Percentiles rank a stretch among this genome's conserved stretches.
Evolutionary conservation across 1,139 yeast genomes (phyloP).

Genomic region (Debaryomycetaceae sp.): DNA sequence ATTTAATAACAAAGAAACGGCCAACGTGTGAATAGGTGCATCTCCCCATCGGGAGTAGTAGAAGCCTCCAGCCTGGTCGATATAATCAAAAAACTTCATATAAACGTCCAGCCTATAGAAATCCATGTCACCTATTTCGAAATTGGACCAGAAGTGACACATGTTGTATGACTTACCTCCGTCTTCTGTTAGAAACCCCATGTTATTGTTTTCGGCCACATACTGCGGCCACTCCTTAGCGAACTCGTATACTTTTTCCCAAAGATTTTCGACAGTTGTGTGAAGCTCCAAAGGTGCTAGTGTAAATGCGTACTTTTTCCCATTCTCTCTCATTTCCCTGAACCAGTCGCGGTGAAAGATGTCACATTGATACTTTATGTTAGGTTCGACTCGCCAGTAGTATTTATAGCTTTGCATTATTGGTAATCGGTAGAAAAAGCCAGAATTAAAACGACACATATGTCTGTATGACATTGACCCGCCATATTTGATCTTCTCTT

Average conservation of each 20-base stretch:
- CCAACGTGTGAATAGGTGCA: slow-evolving; percentile 24
- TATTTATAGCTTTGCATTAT: slow-evolving; percentile 12
- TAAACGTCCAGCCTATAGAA: slow-evolving; percentile 14
- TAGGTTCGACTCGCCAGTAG: slow-evolving; percentile 18
- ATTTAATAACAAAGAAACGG: slow-evolving; percentile 14
- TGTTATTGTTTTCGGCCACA: slow-evolving; percentile 8
- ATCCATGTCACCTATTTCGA: slow-evolving; percentile 19
- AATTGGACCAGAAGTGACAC: slow-evolving; percentile 26
- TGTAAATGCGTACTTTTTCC: slow-evolving; percentile 15
- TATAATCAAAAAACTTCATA: slow-evolving; percentile 13
- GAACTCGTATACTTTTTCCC: slow-evolving; percentile 19
- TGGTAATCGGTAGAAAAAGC: slow-evolving; percentile 21
- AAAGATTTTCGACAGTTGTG: slow-evolving; percentile 17
- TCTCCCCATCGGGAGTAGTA: slow-evolving; percentile 26
- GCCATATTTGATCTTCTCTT: slow-evolving; percentile 37
- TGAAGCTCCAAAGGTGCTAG: slow-evolving; percentile 17
- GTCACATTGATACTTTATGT: slow-evolving; percentile 15
- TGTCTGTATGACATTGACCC: slow-evolving; percentile 31
- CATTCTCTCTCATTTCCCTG: slow-evolving; percentile 13
- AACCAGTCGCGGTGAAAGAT: slow-evolving; percentile 16
- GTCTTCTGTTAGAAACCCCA: slow-evolving; percentile 10
- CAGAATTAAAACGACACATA: slow-evolving; percentile 33
- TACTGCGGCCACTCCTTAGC: slow-evolving; percentile 14
- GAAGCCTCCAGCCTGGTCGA: slow-evolving; percentile 20
- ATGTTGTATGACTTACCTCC: slow-evolving; percentile 17